Evolutionary conservation across 257 asterid genomes (phyloP).

Genomic region (Phtheirospermum japonicum): DNA sequence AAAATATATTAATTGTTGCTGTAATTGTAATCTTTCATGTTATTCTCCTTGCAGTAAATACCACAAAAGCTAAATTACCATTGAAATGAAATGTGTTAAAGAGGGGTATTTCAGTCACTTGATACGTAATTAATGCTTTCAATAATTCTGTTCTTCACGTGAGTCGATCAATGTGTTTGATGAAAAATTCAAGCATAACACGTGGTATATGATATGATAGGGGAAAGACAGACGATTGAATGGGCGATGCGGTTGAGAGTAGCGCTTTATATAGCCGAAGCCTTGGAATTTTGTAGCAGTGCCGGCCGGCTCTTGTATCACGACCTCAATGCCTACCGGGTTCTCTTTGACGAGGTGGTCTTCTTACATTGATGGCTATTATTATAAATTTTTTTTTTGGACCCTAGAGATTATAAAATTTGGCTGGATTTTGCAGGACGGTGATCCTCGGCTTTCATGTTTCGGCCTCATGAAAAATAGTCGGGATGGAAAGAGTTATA

Average conservation of each 20-base stretch:
- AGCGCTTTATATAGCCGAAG: constrained; percentile 57
- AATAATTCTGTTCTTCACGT: not conserved
- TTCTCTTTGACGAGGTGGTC: constrained; percentile 65
- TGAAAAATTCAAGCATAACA: not conserved
- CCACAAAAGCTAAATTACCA: no score
- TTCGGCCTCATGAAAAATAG: constrained; percentile 78
- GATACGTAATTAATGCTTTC: no score
- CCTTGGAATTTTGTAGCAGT: constrained; percentile 57
- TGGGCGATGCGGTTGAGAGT: constrained; percentile 91
- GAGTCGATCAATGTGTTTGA: not conserved
- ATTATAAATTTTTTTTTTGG: not conserved
- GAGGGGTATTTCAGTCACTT: no score
- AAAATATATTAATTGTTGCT: constrained; percentile 11
- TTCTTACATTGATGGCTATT: not conserved
- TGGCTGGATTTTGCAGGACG: constrained; percentile 45
- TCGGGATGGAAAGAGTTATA: constrained; percentile 74
- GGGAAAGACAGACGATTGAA: constrained; percentile 73
- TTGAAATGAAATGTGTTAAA: no score
- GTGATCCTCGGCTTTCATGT: constrained; percentile 83
- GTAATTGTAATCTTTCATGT: not conserved
- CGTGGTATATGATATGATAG: constrained; percentile 27
- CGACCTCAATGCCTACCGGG: constrained; percentile 68
- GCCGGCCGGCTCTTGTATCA: constrained; percentile 63
- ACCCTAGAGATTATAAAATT: constrained; percentile 2
- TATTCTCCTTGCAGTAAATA: no score